Evolutionary conservation across 148 eudicot species (phyloP), one percentile per base, ranked within the genome.

Genomic region (Heliamphora exappendiculata): DNA sequence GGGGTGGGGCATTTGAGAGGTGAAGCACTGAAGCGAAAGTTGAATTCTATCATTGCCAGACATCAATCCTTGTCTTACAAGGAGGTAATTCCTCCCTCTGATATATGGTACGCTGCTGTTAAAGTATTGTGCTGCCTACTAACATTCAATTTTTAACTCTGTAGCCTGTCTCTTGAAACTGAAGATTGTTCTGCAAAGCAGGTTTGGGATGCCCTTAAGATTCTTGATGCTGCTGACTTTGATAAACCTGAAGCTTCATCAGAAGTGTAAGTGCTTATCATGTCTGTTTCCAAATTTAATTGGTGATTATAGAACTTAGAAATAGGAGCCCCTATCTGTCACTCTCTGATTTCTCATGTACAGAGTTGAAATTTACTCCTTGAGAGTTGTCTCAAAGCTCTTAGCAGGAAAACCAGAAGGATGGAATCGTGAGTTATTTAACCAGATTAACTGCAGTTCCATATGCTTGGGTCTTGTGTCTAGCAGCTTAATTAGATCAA

Each of bases 171-270:
- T 24, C 20, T 36, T 57, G 22, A 53, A 55, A 17, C 10, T 39
- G 28, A 36, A 73, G 20, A 13, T 29, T 53, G 19, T 33, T 51
- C 24, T 72, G 20, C 58, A 66, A 62, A 73, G 28, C 78, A 87
- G 88, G 91, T 86, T 3, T 88, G 91, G 88, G 83, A 84, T 76
- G 91, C 91, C 75, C 91, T 88, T 65, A 86, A 82, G 80, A 84
- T 88, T 85, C 91, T 88, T 70, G 91, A 88, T 67, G 85, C 86
- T 70, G 86, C 87, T 59, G 87, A 88, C 47, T 47, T 76, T 53
- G 82, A 82, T 75, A 29, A 80, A 44, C 88, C 87, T n/a, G 88
- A 82, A 74, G 54, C 79, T n/a, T 82, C 91, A 22, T 47, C 76
- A 26, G 79, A 74, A 36, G 79, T 88, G 91, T 88, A 78, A 67